Percentiles rank a stretch among this genome's conserved stretches.
phyloP scores from a whole-genome alignment of 495 filamentous ascomycete species.

The Acidomyces sp. region DNA sequence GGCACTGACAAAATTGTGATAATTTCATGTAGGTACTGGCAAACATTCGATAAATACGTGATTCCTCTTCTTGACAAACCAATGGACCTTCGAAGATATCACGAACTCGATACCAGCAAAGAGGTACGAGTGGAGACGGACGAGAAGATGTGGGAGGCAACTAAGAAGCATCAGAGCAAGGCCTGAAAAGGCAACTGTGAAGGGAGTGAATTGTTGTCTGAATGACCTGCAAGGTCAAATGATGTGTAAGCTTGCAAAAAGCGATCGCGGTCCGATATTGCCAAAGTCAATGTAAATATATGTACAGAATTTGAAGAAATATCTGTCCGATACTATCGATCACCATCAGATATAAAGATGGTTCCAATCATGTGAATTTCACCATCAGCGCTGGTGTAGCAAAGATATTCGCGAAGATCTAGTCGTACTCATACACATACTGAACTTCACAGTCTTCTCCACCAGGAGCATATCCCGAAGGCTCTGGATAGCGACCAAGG shows the following conservation, averaged over 20 bases:
- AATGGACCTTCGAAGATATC: slow-evolving; percentile 51
- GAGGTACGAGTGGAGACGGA: slow-evolving; percentile 31
- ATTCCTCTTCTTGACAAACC: slow-evolving; percentile 47
- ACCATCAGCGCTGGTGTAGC: too few relatives aligned
- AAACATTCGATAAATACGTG: slow-evolving; percentile 56
- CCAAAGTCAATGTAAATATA: too few relatives aligned
- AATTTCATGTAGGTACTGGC: slow-evolving; percentile 56
- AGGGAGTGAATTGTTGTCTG: too few relatives aligned
- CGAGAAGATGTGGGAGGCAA: slow-evolving; percentile 12
- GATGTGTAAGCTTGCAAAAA: too few relatives aligned
- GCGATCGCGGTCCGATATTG: too few relatives aligned
- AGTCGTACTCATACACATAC: slow-evolving; percentile 12
- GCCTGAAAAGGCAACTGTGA: neutral
- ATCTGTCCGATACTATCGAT: too few relatives aligned
- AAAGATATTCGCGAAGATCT: too few relatives aligned
- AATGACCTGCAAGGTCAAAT: too few relatives aligned
- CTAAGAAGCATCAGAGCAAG: slow-evolving; percentile 18
- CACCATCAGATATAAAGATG: too few relatives aligned
- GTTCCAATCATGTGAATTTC: too few relatives aligned
- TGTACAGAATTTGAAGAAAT: too few relatives aligned
- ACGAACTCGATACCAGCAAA: slow-evolving; percentile 40
- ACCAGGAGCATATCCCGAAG: neutral
- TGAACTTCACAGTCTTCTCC: slow-evolving; percentile 8
- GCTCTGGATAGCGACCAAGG: slow-evolving; percentile 2
- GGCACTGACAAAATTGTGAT: too few relatives aligned